Conservation (phyloP, 1,284 basidiomycete species). For the Nidula niveotomentosa region DNA sequence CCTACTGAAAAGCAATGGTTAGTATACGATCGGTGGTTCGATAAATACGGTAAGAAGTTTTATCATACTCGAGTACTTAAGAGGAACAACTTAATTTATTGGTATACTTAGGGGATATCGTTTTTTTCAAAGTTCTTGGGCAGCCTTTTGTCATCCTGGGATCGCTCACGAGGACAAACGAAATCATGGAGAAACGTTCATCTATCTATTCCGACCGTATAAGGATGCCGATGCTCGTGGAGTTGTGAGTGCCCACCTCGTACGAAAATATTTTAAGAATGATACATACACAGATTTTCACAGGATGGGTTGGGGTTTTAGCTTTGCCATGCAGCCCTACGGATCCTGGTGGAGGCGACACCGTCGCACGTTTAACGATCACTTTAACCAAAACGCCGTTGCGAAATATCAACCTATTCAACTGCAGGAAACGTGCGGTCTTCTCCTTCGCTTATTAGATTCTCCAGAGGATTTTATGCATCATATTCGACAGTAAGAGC, state of each 20-base stretch:
- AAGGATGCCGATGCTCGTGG: conserved; percentile 10
- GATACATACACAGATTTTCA: background rate
- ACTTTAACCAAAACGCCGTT: conserved; percentile 18
- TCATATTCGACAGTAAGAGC: background rate
- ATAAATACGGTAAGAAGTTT: conserved; percentile 13
- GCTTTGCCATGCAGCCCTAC: conserved; percentile 7
- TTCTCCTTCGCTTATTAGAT: conserved; percentile 13
- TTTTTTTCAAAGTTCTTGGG: conserved; percentile 12
- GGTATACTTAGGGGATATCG: conserved; percentile 8
- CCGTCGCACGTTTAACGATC: conserved; percentile 24
- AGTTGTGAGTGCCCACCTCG: conserved; percentile 9
- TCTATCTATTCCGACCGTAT: conserved; percentile 17
- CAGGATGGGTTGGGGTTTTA: conserved; percentile 9
- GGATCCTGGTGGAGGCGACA: conserved; percentile 23
- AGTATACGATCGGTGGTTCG: conserved; percentile 12
- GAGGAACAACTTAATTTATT: too few relatives aligned
- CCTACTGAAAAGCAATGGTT: conserved; percentile 9
- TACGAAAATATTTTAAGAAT: background rate
- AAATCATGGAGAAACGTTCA: conserved; percentile 15
- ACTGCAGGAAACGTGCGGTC: conserved; percentile 12
- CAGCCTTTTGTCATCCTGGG: conserved; percentile 10
- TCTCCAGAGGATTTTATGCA: conserved; percentile 12
- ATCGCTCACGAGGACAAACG: conserved; percentile 5
- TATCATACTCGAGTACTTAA: too few relatives aligned
- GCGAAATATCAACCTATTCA: conserved; percentile 18